A percentile compares a stretch with the other conserved stretches of the same genome.
These are phyloP conservation scores for Sungouiella blattae DNA, from an alignment of 805 yeast genomes.

Conservation along the genomic window DNA sequence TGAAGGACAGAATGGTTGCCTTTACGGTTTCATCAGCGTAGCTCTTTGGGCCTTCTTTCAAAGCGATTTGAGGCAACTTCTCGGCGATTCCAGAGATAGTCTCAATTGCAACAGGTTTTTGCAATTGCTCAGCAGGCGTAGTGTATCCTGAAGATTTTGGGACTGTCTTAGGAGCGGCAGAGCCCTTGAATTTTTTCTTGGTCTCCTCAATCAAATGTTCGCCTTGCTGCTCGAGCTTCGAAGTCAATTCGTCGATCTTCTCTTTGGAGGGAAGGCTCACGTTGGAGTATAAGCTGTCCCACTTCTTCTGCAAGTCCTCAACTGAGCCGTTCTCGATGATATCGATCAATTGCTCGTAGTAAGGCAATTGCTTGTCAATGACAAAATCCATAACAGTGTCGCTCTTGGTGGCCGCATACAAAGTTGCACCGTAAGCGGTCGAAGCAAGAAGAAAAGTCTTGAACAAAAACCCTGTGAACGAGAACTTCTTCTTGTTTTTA, in stretches of 20 bases:
- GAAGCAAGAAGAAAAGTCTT: slow-evolving; percentile 26
- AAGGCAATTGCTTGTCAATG: slow-evolving; percentile 41
- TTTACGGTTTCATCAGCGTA: slow-evolving; percentile 32
- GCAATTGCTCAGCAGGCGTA: slow-evolving; percentile 42
- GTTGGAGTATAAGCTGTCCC: slow-evolving; percentile 15
- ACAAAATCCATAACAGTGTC: slow-evolving; percentile 44
- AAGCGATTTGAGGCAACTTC: slow-evolving; percentile 31
- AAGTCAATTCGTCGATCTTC: slow-evolving; percentile 30
- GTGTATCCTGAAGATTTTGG: slow-evolving; percentile 5
- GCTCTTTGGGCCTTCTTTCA: slow-evolving; percentile 19
- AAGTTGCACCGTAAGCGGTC: slow-evolving; percentile 35
- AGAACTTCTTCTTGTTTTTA: slow-evolving; percentile 25
- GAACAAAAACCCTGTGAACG: slow-evolving; percentile 29
- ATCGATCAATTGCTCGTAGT: slow-evolving; percentile 38
- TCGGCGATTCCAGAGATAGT: slow-evolving; percentile 26
- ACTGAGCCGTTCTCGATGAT: slow-evolving; percentile 33
- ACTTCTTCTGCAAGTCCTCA: slow-evolving; percentile 26
- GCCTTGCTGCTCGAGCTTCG: slow-evolving; percentile 29
- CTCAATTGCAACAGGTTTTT: slow-evolving; percentile 37
- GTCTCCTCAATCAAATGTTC: slow-evolving; percentile 36
- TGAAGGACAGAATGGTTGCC: slow-evolving; percentile 36
- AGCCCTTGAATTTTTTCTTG: slow-evolving; percentile 25
- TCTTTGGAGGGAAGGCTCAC: slow-evolving; percentile 30
- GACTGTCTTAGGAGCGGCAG: neutral
- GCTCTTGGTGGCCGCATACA: slow-evolving; percentile 40